A percentile compares a stretch with the other conserved stretches of the same genome.
Conservation (phyloP, 768 basidiomycete species). For the Strobilomyces echinocephalus region DNA sequence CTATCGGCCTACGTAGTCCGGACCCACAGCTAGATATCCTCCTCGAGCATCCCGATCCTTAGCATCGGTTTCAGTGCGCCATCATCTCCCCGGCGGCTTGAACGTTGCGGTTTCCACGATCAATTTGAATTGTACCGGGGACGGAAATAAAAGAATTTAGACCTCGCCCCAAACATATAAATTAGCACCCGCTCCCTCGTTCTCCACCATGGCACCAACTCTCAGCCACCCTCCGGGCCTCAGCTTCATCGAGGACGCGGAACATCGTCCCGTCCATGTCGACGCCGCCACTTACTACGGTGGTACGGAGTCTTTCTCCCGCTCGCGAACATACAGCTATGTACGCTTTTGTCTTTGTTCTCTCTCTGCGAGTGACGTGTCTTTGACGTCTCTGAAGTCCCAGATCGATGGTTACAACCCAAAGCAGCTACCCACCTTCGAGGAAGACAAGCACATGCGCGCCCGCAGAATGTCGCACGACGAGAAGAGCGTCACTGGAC, state of each 20-base stretch:
- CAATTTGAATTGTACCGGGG: conserved; percentile 1
- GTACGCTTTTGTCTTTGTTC: conserved; percentile 40
- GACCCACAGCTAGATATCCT: neutral
- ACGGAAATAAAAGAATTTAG: conserved; percentile 9
- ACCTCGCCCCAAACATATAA: neutral
- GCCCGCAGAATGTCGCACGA: conserved; percentile 88
- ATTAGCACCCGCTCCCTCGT: neutral
- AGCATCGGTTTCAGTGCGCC: neutral
- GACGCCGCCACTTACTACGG: conserved; percentile 85
- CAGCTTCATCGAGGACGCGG: conserved; percentile 61
- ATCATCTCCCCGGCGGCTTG: neutral
- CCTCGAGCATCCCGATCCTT: neutral
- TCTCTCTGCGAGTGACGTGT: conserved; percentile 14
- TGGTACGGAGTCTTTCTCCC: conserved; percentile 69
- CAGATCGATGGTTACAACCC: conserved; percentile 71
- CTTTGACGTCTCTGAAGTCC: conserved; percentile 40
- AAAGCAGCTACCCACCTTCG: conserved; percentile 64
- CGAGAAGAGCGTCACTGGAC: conserved; percentile 74
- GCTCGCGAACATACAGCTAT: conserved; percentile 83
- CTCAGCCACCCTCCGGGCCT: conserved; percentile 61
- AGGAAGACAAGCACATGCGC: conserved; percentile 70
- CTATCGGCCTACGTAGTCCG: neutral
- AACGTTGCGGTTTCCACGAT: conserved; percentile 16
- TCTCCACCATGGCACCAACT: conserved; percentile 56
- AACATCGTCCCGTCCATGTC: conserved; percentile 44